phyloP scores from a whole-genome alignment of 177 flowering plant species.

The Tripterygium wilfordii region DNA sequence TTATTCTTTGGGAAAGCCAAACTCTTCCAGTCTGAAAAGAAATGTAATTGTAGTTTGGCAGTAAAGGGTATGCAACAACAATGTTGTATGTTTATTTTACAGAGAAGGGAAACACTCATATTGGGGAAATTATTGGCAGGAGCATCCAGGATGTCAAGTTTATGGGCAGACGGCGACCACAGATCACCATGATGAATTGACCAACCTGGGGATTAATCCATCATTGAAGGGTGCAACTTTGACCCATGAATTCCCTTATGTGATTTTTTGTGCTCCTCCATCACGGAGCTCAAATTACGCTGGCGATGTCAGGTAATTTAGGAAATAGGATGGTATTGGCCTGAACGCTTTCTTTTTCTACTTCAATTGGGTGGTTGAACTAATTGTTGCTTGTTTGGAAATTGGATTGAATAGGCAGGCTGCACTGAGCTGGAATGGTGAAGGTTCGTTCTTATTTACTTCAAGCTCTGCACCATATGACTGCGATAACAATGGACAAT shows the following conservation, averaged over 20 bases:
- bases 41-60: too few species aligned
- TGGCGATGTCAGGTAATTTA: conserved; percentile 81
- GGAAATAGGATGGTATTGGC: too few species aligned
- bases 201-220: conserved; percentile 67
- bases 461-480: conserved; percentile 92
- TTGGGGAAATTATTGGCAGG: conserved; percentile 31
- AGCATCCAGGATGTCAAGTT: conserved; percentile 74
- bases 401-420: conserved; percentile 64
- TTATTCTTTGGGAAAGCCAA: too few species aligned
- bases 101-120: neutral
- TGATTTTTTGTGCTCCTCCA: conserved; percentile 95
- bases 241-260: conserved; percentile 52
- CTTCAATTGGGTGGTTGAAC: too few species aligned
- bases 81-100: too few species aligned
- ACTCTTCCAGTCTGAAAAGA: too few species aligned
- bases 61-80: too few species aligned
- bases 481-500: conserved; percentile 74
- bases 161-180: conserved; percentile 72
- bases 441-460: conserved; percentile 85
- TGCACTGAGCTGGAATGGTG: conserved; percentile 81
- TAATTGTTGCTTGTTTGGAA: too few species aligned
- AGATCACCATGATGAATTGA: conserved; percentile 86
- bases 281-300: conserved; percentile 61
- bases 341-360: too few species aligned
- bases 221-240: conserved; percentile 36